Base-by-base conservation (phyloP, 805 yeast genomes). In the Candida oleophila region DNA sequence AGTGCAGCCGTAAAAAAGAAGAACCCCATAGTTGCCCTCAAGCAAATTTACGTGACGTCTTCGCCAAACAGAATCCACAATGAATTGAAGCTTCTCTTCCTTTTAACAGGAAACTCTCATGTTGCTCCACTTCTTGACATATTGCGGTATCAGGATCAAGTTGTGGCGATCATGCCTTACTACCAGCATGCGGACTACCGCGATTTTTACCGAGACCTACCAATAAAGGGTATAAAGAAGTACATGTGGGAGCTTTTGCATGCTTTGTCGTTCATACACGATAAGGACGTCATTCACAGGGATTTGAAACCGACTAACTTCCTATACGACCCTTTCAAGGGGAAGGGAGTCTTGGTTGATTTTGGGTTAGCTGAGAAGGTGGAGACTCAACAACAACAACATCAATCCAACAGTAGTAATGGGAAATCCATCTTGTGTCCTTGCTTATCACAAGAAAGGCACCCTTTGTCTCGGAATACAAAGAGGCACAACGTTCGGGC, bases 121-220 rank as follows among this genome's bases (percentile, higher is more conserved):
- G 89, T 94, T 25, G 96, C 96, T 1, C 96, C 97, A 1, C 69
- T 94, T 44, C 77, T 92, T 39, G 97, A 95, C 56, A 96, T 96
- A 0, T 64, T 89, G 45, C 74, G 99, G 50, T 77, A 78, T 58
- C 87, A 87, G 56, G 99, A 94, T 64, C 98, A 94, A 69, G 95
- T 94, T 12, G 75, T 92, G 41, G 96, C 96, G 1, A 91, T 94
- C 1, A 71, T 92, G 52, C 98, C 98, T 5, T 92, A 84, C 70
- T 90, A 87, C 63, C 83, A 85, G 41, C 97, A 92, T 67, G 82
- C 89, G 9, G 97, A 94, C 60, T 94, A 90, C 66, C 76, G 97
- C 49, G 87, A 82, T 55, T 89, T 89, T 56, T 91, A 86, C 66
- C 74, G 94, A 53, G 90, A 85, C 58, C 67, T 90, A 49, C 88